phyloP scores from a whole-genome alignment of 306 rosid genomes.

The Parietaria judaica region DNA sequence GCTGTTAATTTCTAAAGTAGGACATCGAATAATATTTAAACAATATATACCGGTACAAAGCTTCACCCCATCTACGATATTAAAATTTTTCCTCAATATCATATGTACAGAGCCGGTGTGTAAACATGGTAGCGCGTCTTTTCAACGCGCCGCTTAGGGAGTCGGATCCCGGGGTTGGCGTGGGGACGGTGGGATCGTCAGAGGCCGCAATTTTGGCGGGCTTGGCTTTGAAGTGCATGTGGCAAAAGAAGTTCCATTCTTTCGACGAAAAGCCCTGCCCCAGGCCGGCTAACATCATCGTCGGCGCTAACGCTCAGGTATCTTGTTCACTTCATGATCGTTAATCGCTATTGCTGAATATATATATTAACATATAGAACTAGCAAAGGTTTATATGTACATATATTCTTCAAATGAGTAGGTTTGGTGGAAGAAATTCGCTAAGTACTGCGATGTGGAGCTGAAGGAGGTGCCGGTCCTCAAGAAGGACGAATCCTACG shows the following conservation, averaged over 20 bases:
- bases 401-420: no score
- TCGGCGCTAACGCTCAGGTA: slow-evolving; percentile 95
- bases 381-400: no score
- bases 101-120: slow-evolving; percentile 70
- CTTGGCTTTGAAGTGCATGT: slow-evolving; percentile 80
- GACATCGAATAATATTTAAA: no score
- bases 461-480: slow-evolving; percentile 76
- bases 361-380: no score
- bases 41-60: no score
- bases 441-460: slow-evolving; percentile 91
- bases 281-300: slow-evolving; percentile 87
- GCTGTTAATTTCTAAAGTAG: no score
- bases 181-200: slow-evolving; percentile 89
- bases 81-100: no score
- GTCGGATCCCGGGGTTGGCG: slow-evolving; percentile 68
- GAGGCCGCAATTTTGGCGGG: slow-evolving; percentile 98
- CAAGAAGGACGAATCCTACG: slow-evolving; percentile 62
- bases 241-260: slow-evolving; percentile 64
- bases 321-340: not conserved
- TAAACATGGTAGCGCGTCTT: slow-evolving; percentile 88
- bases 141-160: slow-evolving; percentile 83
- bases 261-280: slow-evolving; percentile 56
- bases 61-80: no score
- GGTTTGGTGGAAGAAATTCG: slow-evolving; percentile 99
- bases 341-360: not conserved